Evolutionary conservation across 1,284 basidiomycete species (phyloP), one percentile per base, ranked within the genome.

Genomic region (Pterulicium gracile): DNA sequence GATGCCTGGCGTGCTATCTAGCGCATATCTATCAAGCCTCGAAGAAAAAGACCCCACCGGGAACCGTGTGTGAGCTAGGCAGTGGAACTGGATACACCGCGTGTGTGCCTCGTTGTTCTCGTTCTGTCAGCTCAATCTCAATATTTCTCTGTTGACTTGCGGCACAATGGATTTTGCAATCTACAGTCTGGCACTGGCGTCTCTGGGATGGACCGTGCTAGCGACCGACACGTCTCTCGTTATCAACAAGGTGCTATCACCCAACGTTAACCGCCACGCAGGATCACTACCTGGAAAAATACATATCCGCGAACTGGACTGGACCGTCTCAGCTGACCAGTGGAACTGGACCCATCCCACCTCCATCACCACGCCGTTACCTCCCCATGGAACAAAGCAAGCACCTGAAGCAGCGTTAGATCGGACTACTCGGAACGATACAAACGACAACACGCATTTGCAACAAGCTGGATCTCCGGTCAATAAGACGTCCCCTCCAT

Each of bases 41-140:
- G 44, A 19, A 44, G 49, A 52, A 36, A 58, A 58, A n/a, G n/a
- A 44, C 50, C 53, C 43, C 60, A 43, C 62, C 44, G 70, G 67
- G 24, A 66, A n/a, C 65, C 47, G 82, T 75, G 3, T 68, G 92
- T 49, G 91, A 95, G 58, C 68, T 94, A 15, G 91, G 90, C 47
- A 81, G 81, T 54, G 90, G 91, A 22, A 79, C 88, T 44, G 90
- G 89, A 27, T 74, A 88, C 50, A 77, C 82, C 53, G 74, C 84
- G 83, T 87, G 63, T 60, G 80, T 70, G 42, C 52, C 43, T 35
- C 47, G 27, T 54, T 46, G 49, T 40, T 49, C 50, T 49, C 44
- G 24, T 15, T 24, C 41, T 45, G 27, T 24, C 19, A 24, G 47
- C 24, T 50, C 46, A 36, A 47, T 50, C 27, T 32, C 7, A 10